Evolutionary conservation across 1,139 yeast genomes (phyloP).

Genomic region (Petasospora rhodanensis): DNA sequence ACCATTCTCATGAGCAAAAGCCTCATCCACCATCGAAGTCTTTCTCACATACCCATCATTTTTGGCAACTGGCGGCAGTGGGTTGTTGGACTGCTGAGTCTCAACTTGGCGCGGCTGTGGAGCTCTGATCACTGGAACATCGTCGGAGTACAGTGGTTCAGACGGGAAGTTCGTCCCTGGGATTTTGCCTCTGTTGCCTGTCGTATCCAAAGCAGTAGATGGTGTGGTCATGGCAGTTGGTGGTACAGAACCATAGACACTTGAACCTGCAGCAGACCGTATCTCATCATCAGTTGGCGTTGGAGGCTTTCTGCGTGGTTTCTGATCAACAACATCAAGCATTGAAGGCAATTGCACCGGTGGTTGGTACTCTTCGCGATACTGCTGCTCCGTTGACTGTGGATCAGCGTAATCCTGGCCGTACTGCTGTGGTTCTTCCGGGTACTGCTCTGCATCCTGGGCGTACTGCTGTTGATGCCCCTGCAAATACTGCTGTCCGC

Average conservation of each 20-base stretch:
- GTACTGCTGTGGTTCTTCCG: no score
- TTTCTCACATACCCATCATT: background rate
- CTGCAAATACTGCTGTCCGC: no score
- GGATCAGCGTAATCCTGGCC: background rate
- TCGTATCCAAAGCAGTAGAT: no score
- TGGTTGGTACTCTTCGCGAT: no score
- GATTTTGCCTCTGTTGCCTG: no score
- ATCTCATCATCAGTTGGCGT: conserved; percentile 6
- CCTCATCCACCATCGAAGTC: conserved; percentile 2
- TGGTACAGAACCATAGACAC: conserved; percentile 20
- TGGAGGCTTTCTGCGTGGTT: conserved; percentile 10
- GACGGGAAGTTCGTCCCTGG: conserved; percentile 10
- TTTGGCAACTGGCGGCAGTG: conserved; percentile 2
- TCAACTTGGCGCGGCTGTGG: no score
- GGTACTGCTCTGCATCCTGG: no score
- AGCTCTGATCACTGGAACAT: conserved; percentile 5
- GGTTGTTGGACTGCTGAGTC: no score
- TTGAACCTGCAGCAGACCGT: conserved; percentile 15
- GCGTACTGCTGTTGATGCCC: no score
- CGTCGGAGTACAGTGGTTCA: conserved; percentile 1
- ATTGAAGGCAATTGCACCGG: conserved; percentile 2
- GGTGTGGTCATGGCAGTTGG: conserved; percentile 13
- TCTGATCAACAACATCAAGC: conserved; percentile 3
- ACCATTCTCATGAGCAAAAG: no score
- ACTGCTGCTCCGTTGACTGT: conserved; percentile 1